Percentiles rank a stretch among this genome's conserved stretches.
phyloP scores from a whole-genome alignment of 306 rosid species.

The Hippophae rhamnoides region DNA sequence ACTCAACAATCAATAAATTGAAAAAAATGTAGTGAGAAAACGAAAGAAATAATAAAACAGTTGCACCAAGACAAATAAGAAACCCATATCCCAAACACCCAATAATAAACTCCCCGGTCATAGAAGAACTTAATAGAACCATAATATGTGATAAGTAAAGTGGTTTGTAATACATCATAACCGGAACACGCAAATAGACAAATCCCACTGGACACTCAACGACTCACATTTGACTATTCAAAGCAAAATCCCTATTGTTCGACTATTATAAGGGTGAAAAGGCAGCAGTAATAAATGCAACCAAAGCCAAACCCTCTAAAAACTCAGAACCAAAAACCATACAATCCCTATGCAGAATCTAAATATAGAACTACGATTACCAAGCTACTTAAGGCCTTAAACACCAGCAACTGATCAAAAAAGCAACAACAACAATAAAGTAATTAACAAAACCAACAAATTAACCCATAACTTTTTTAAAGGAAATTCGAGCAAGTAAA shows the following conservation, averaged over 20 bases:
- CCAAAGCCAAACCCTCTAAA: neutral
- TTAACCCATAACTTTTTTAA: neutral
- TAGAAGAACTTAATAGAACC: too few species aligned
- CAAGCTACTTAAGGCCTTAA: neutral
- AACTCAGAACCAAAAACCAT: neutral
- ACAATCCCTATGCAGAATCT: neutral
- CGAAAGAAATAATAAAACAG: too few species aligned
- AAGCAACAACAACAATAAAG: neutral
- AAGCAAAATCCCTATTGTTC: neutral
- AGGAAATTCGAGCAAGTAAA: neutral
- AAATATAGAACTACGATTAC: neutral
- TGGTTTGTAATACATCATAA: too few species aligned
- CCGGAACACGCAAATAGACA: too few species aligned
- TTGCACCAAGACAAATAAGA: too few species aligned
- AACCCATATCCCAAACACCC: too few species aligned
- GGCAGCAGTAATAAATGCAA: neutral
- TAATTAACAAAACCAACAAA: slow-evolving; percentile 5
- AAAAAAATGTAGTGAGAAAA: too few species aligned
- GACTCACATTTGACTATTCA: neutral
- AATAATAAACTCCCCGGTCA: too few species aligned
- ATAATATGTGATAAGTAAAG: too few species aligned
- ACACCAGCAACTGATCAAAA: too few species aligned
- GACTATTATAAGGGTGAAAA: neutral
- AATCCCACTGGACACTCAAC: too few species aligned
- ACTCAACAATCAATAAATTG: too few species aligned